A percentile compares a stretch with the other conserved stretches of the same genome.
phyloP scores from a whole-genome alignment of 257 asterid species.

The Verbascum thapsus region DNA sequence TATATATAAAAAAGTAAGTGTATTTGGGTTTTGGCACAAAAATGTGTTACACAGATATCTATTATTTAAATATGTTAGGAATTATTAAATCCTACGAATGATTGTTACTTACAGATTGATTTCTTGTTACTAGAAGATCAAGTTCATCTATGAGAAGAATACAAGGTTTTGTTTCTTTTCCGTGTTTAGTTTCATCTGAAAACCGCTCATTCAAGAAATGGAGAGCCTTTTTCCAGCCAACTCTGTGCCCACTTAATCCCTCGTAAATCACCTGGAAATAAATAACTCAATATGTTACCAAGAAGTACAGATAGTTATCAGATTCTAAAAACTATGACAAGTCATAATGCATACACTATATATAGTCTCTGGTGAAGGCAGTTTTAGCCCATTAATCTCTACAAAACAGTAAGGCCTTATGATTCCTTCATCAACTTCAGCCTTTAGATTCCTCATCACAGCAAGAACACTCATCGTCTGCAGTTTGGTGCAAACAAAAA shows the following conservation, averaged over 20 bases:
- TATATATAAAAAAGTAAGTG: too few species aligned
- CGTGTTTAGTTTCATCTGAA: too few species aligned
- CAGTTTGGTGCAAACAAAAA: conserved; percentile 38
- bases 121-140: conserved; percentile 91
- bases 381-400: conserved; percentile 93
- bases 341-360: conserved; percentile 55
- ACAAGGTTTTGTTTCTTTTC: too few species aligned
- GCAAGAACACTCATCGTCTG: conserved; percentile 98
- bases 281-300: conserved; percentile 24
- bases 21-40: too few species aligned
- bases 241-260: conserved; percentile 84
- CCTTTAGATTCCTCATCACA: conserved; percentile 75
- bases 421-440: conserved; percentile 84
- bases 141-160: too few species aligned
- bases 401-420: conserved; percentile 83
- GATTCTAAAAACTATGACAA: conserved; percentile 20
- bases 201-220: too few species aligned
- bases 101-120: conserved; percentile 68
- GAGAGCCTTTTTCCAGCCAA: too few species aligned
- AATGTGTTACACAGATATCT: too few species aligned
- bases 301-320: neutral
- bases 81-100: too few species aligned
- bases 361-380: conserved; percentile 91
- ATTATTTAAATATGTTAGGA: too few species aligned
- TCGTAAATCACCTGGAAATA: conserved; percentile 86